Conservation (phyloP, 2,329 filamentous ascomycete genomes). For the Ceratocystis destructans region DNA sequence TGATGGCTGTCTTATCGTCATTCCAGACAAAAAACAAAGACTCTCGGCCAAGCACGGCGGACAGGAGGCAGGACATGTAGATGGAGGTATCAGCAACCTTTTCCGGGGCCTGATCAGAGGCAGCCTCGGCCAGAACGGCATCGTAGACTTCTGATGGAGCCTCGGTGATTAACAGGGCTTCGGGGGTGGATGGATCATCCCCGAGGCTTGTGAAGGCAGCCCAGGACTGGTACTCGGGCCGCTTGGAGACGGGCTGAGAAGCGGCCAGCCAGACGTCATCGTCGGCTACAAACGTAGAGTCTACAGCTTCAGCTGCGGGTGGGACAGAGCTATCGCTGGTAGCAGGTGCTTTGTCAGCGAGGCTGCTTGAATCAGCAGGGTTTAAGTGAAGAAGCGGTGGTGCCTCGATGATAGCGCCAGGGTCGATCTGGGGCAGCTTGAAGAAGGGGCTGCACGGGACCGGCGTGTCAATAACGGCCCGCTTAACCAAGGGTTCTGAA, state of each 20-base stretch:
- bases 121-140: conserved; percentile 36
- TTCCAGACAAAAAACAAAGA: conserved; percentile 58
- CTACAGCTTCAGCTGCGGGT: not conserved
- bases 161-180: conserved; percentile 51
- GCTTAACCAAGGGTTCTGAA: conserved; percentile 8
- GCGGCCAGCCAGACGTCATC: conserved; percentile 37
- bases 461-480: conserved; percentile 8
- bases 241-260: conserved; percentile 25
- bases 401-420: not conserved
- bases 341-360: not conserved
- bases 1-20: conserved; percentile 38
- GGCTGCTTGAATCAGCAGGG: not conserved
- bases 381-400: conserved; percentile 8
- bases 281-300: not conserved
- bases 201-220: conserved; percentile 41
- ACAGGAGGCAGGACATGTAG: conserved; percentile 46
- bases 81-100: conserved; percentile 32
- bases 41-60: conserved; percentile 54
- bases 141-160: conserved; percentile 53
- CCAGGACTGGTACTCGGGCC: conserved; percentile 50
- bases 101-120: conserved; percentile 29
- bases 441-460: conserved; percentile 18
- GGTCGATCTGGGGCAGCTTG: conserved; percentile 16
- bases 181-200: conserved; percentile 26
- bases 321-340: not conserved